A percentile compares a stretch with the other conserved stretches of the same genome.
phyloP scores from a whole-genome alignment of 139 green algal genomes.

The Edaphochlamys debaryana region DNA sequence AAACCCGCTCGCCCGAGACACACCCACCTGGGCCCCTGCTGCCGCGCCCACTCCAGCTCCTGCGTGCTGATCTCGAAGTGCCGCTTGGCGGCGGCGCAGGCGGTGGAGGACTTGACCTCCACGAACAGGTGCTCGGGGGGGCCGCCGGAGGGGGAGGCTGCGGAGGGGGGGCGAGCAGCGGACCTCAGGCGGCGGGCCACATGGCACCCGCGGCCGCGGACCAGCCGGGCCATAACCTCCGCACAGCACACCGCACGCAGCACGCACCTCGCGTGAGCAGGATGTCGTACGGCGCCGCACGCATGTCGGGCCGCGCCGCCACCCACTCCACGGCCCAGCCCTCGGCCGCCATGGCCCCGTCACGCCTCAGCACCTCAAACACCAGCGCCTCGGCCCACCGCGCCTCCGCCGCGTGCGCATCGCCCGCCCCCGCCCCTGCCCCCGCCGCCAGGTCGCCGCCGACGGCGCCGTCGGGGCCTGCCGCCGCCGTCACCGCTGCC shows the following conservation, averaged over 20 bases:
- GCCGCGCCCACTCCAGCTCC: background rate
- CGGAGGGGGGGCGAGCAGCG: too few relatives aligned
- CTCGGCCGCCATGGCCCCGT: background rate
- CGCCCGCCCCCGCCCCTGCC: background rate
- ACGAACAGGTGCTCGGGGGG: background rate
- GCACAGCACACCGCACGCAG: background rate
- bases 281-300: conserved; percentile 18
- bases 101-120: conserved; percentile 29
- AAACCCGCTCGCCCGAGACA: too few relatives aligned
- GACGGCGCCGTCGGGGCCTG: background rate
- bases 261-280: background rate
- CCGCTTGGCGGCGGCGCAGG: background rate
- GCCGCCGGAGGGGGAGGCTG: background rate
- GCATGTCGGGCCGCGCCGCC: background rate
- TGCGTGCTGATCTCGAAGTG: conserved; percentile 11
- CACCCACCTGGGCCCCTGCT: conserved; percentile 2
- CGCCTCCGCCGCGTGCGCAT: background rate
- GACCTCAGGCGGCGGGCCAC: background rate
- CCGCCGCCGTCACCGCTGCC: background rate
- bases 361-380: conserved; percentile 14
- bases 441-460: background rate
- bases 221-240: background rate
- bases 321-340: conserved; percentile 26
- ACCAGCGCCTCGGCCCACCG: conserved; percentile 25
- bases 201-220: background rate